phyloP scores from a whole-genome alignment of 176 grass and related monocot genomes.

The Zoysia pacifica region DNA sequence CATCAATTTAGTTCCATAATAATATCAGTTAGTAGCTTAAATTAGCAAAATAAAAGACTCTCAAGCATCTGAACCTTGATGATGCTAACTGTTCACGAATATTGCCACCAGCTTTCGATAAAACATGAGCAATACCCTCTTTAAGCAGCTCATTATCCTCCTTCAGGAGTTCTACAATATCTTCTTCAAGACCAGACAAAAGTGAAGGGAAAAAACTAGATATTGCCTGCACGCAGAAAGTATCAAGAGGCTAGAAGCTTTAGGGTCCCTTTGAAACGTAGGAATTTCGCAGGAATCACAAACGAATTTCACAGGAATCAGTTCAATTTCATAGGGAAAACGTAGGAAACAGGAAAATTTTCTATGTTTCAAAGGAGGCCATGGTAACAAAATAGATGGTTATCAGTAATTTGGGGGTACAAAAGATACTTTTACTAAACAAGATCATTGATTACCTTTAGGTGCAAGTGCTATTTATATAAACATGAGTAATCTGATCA shows the following conservation, averaged over 20 bases:
- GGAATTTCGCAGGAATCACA: too few species aligned
- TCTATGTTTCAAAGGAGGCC: too few species aligned
- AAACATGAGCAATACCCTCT: slow-evolving; percentile 96
- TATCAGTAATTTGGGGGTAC: background rate
- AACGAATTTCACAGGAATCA: too few species aligned
- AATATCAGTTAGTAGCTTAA: slow-evolving; percentile 3
- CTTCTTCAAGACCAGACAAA: slow-evolving; percentile 84
- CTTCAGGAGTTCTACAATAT: slow-evolving; percentile 83
- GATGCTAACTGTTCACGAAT: slow-evolving; percentile 88
- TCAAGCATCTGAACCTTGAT: slow-evolving; percentile 68
- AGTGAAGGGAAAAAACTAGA: slow-evolving; percentile 73
- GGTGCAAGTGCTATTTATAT: background rate
- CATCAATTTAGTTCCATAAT: slow-evolving; percentile 39
- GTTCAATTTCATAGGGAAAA: too few species aligned
- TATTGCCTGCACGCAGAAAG: slow-evolving; percentile 59
- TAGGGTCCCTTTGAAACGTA: background rate
- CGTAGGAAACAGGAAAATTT: too few species aligned
- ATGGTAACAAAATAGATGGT: too few species aligned
- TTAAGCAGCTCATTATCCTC: slow-evolving; percentile 95
- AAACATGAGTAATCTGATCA: slow-evolving; percentile 6
- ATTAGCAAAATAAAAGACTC: slow-evolving; percentile 16
- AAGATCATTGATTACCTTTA: background rate
- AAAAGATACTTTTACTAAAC: slow-evolving; percentile 1
- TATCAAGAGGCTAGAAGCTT: slow-evolving; percentile 30
- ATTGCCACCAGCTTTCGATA: slow-evolving; percentile 92